Evolutionary conservation across 2,329 filamentous ascomycete genomes (phyloP), one percentile per base, ranked within the genome.

Genomic region (Cladosporium cucumerinum): DNA sequence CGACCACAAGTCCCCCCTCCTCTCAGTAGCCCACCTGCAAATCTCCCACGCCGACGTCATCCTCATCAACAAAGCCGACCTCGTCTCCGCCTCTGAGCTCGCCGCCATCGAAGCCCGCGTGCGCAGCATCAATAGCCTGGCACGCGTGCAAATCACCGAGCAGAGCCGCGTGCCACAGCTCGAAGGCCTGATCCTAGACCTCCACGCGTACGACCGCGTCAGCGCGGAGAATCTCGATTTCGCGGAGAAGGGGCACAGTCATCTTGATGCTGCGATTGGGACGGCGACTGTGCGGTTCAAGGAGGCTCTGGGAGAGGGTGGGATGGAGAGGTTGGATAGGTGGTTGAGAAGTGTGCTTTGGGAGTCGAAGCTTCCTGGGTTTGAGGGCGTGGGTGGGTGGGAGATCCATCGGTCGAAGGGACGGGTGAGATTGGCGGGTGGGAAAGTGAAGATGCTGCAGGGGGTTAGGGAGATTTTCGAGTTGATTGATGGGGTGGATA

Each of bases 1-100:
- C n/a, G n/a, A n/a, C n/a, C n/a, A 78, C 16, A 79, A 83, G 18
- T 88, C 89, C 0, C 88, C 90, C 0, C 79, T 93, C 10, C 86
- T 97, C 78, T 97, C 94, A 0, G 97, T 92, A 2, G 95, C 95
- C 0, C 95, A 99, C 77, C 85, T 98, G 57, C 95, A 99, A 73
- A 96, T 99, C 66, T 97, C 93, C 1, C 94, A 99, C 73, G 95
- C 95, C 7, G 95, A 99, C 78, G 92, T 98, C 10, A 86, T 99
- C 52, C 87, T 99, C 46, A 86, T 99, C 71, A 99, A 99, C 80
- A 99, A 99, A 77, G 84, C 89, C 3, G 95, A 99, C 74, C 82
- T 97, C 3, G 93, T 98, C 3, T 86, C 84, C 6, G 76, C 84
- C 1, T 79, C 85, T 7, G 87, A 97, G 71, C 83, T 98, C 0